Conservation (phyloP, 352 stramenopile species). For the Phytophthora quininea region DNA sequence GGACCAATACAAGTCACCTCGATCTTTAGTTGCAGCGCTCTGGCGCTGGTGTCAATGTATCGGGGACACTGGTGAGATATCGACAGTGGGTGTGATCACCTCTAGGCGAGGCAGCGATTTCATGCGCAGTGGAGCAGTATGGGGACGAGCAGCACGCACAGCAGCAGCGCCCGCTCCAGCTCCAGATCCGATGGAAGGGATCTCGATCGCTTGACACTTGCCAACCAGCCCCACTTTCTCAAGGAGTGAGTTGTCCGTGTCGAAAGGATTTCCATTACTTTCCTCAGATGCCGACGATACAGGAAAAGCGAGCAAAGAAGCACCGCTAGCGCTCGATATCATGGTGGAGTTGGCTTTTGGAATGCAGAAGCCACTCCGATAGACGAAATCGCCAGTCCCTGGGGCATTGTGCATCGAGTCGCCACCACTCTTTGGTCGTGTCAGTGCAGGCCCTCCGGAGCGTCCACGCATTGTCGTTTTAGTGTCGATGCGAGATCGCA, state of each 20-base stretch:
- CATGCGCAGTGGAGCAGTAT: conserved; percentile 54
- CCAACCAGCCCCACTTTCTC: conserved; percentile 53
- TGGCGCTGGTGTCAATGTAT: no score
- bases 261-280: conserved; percentile 2
- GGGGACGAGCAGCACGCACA: conserved; percentile 35
- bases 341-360: conserved; percentile 30
- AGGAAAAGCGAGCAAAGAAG: conserved; percentile 20
- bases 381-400: conserved; percentile 58
- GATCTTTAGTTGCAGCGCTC: no score
- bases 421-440: conserved; percentile 38
- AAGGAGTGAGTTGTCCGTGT: conserved; percentile 42
- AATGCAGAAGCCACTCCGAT: conserved; percentile 64
- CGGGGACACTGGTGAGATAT: background rate
- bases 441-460: conserved; percentile 31
- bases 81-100: background rate
- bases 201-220: conserved; percentile 34
- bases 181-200: conserved; percentile 14
- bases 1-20: background rate
- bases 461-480: conserved; percentile 49
- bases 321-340: conserved; percentile 18
- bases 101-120: conserved; percentile 59
- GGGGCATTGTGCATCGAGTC: conserved; percentile 48
- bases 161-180: conserved; percentile 7
- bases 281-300: conserved; percentile 6
- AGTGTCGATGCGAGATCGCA: conserved; percentile 55